A percentile compares a stretch with the other conserved stretches of the same genome.
These are phyloP conservation scores for Pyrus communis DNA, from an alignment of 306 rosid species.

Conservation along the genomic window DNA sequence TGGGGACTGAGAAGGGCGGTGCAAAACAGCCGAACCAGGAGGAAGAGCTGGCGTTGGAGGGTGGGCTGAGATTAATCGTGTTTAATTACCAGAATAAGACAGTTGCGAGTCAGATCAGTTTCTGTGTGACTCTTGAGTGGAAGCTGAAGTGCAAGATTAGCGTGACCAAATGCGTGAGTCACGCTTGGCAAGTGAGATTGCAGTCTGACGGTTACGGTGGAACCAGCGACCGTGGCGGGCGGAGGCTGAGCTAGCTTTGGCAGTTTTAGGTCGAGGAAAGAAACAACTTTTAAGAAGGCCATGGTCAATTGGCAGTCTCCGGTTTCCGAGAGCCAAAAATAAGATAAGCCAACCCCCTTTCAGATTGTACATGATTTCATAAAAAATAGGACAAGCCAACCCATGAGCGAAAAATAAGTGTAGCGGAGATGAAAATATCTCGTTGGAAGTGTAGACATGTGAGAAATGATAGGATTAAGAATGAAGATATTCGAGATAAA, in stretches of 20 bases:
- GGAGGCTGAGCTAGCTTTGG: background rate
- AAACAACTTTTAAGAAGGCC: background rate
- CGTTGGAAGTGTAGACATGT: too few species aligned
- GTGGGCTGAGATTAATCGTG: background rate
- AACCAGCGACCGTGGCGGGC: background rate
- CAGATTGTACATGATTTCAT: too few species aligned
- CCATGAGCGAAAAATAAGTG: background rate
- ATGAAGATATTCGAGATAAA: too few species aligned
- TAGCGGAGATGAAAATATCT: too few species aligned
- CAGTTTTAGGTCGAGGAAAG: background rate
- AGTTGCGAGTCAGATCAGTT: background rate
- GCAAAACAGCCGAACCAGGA: background rate
- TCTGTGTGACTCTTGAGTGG: background rate
- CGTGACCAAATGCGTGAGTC: background rate
- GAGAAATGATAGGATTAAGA: too few species aligned
- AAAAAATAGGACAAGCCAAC: background rate
- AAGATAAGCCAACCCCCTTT: too few species aligned
- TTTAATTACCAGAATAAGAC: background rate
- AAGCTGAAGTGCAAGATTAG: background rate
- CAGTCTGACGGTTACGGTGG: background rate
- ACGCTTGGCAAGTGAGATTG: background rate
- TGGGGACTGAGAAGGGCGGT: background rate
- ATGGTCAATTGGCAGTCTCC: background rate
- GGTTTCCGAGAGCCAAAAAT: background rate
- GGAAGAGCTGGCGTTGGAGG: background rate